Evolutionary conservation across 441 rosid species (phyloP).

Genomic region (Daphne laureola): DNA sequence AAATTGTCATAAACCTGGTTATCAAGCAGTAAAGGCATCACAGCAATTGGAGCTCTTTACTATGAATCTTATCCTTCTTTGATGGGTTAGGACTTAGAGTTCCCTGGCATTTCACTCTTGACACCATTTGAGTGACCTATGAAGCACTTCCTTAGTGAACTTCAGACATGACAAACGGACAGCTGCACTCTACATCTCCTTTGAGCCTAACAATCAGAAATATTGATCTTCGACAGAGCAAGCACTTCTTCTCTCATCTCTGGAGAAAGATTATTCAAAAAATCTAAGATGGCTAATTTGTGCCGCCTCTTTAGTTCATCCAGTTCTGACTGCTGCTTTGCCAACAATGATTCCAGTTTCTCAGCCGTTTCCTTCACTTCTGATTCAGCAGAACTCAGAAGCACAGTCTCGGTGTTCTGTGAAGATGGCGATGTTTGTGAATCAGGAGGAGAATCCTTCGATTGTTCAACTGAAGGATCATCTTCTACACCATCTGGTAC

Average conservation of each 20-base stretch:
- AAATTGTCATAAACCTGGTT: too few species aligned
- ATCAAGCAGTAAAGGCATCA: too few species aligned
- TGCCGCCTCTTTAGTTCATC: slow-evolving; percentile 59
- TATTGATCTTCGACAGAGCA: slow-evolving; percentile 27
- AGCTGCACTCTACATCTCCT: slow-evolving; percentile 8
- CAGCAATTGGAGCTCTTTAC: too few species aligned
- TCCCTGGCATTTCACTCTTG: too few species aligned
- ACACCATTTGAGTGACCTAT: too few species aligned
- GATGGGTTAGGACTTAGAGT: too few species aligned
- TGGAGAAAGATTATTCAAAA: slow-evolving; percentile 46
- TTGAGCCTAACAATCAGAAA: slow-evolving; percentile 16
- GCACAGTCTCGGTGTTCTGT: slow-evolving; percentile 7
- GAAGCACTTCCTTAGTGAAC: background rate
- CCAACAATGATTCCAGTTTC: slow-evolving; percentile 51
- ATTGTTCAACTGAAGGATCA: slow-evolving; percentile 12
- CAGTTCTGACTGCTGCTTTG: slow-evolving; percentile 56
- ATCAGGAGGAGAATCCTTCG: slow-evolving; percentile 10
- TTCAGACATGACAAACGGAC: background rate
- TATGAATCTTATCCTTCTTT: too few species aligned
- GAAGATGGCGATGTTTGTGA: slow-evolving; percentile 1
- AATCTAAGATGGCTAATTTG: slow-evolving; percentile 34
- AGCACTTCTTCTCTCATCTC: slow-evolving; percentile 45
- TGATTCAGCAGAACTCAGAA: slow-evolving; percentile 11
- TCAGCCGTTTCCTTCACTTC: slow-evolving; percentile 28
- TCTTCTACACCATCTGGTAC: slow-evolving; percentile 18